Percentiles rank a stretch among this genome's conserved stretches.
Evolutionary conservation across 257 asterid genomes (phyloP).

Genomic region (Salvia miltiorrhiza): DNA sequence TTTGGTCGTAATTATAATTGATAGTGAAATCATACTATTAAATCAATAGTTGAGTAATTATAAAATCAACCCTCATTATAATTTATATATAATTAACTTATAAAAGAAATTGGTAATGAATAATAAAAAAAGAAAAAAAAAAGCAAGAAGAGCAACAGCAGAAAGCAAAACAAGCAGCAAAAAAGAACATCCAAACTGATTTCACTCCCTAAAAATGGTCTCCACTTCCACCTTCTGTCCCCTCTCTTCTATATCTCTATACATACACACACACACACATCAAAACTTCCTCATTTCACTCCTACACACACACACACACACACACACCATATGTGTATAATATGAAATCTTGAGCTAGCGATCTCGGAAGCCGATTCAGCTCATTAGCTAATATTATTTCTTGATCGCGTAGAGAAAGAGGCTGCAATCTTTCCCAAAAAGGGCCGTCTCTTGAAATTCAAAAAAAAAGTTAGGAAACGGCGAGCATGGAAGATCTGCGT

Average conservation of each 20-base stretch:
- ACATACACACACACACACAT: conserved; percentile 20
- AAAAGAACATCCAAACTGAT: conserved; percentile 40
- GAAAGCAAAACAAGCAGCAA: conserved; percentile 41
- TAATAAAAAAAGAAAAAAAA: neutral
- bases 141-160: conserved; percentile 20
- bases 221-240: conserved; percentile 43
- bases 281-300: conserved; percentile 17
- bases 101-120: neutral
- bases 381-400: neutral
- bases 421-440: conserved; percentile 1
- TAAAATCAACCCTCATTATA: too few species aligned
- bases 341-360: conserved; percentile 5
- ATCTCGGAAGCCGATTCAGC: conserved; percentile 12
- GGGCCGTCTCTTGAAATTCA: conserved; percentile 22
- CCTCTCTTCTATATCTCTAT: conserved; percentile 30
- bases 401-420: neutral
- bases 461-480: conserved; percentile 4
- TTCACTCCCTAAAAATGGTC: conserved; percentile 44
- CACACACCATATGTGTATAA: neutral
- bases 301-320: conserved; percentile 2
- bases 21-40: too few species aligned
- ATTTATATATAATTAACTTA: too few species aligned
- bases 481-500: conserved; percentile 56
- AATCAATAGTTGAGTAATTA: too few species aligned
- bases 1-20: too few species aligned